Conservation (phyloP, 2,329 filamentous ascomycete species). For the Clonostachys solani region DNA sequence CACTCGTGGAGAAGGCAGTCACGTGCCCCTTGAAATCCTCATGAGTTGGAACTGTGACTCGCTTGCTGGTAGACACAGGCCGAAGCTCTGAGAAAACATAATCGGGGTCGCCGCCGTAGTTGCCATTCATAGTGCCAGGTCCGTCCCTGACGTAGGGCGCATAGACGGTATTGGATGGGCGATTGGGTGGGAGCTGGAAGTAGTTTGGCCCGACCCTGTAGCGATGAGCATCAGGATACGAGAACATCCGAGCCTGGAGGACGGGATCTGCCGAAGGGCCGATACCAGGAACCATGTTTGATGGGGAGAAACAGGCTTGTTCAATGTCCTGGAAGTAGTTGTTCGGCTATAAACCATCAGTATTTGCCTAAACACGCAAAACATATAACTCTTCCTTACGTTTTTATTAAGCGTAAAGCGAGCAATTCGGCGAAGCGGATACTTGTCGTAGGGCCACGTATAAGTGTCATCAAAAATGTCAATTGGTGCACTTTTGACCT, state of each 20-base stretch:
- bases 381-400: background rate
- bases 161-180: conserved; percentile 11
- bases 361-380: no score
- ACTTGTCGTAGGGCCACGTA: conserved; percentile 74
- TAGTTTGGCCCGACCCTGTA: conserved; percentile 55
- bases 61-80: conserved; percentile 30
- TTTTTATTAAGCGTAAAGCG: conserved; percentile 77
- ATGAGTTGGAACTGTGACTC: conserved; percentile 11
- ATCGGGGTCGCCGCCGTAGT: conserved; percentile 17
- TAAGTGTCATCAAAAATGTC: conserved; percentile 85
- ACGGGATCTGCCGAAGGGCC: conserved; percentile 75
- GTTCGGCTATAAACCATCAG: conserved; percentile 39
- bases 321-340: conserved; percentile 82
- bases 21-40: conserved; percentile 12
- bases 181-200: conserved; percentile 36
- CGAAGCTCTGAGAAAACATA: conserved; percentile 19
- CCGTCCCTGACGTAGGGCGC: conserved; percentile 16
- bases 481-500: conserved; percentile 72
- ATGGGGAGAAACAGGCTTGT: conserved; percentile 79
- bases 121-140: conserved; percentile 12
- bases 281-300: conserved; percentile 74
- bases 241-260: conserved; percentile 68
- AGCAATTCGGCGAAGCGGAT: conserved; percentile 74
- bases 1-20: conserved; percentile 5
- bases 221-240: conserved; percentile 65